Conservation (phyloP, 2,329 filamentous ascomycete genomes). For the Aspergillus ustus region DNA sequence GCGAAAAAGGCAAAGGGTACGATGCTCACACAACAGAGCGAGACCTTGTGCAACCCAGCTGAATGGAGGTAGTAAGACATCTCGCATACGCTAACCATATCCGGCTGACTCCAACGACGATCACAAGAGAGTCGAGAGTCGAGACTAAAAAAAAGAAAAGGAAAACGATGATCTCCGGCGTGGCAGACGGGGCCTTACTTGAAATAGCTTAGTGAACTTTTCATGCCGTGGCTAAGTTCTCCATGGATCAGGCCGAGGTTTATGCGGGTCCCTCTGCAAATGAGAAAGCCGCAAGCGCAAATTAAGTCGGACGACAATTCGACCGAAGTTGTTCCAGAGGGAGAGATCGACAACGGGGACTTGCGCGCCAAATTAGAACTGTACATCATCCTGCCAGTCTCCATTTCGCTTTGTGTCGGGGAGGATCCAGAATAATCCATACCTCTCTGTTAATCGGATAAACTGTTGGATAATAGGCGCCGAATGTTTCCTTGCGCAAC, state of each 20-base stretch:
- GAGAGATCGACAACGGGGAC: constrained; percentile 26
- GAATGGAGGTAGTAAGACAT: constrained; percentile 2
- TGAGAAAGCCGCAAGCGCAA: neutral
- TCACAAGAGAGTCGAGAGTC: too few species aligned
- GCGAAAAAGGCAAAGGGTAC: constrained; percentile 4
- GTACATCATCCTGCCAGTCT: constrained; percentile 17
- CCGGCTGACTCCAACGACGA: neutral
- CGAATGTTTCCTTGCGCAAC: neutral
- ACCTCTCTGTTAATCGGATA: constrained; percentile 1
- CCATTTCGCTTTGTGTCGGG: neutral
- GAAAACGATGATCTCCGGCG: constrained; percentile 22
- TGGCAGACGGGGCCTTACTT: constrained; percentile 24
- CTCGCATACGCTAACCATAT: constrained; percentile 6
- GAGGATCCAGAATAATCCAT: neutral
- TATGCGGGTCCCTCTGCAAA: neutral
- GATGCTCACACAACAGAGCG: neutral
- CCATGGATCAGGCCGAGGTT: constrained; percentile 8
- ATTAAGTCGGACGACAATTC: constrained; percentile 2
- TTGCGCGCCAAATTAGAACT: constrained; percentile 19
- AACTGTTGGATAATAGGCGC: neutral
- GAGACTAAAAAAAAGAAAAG: constrained; percentile 5
- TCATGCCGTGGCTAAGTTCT: constrained; percentile 4
- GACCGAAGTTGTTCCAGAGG: constrained; percentile 8
- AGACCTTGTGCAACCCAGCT: neutral
- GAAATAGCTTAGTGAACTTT: constrained; percentile 17